These are phyloP conservation scores for Isatis lusitanica DNA, from an alignment of 441 rosid genomes.

Conservation along the genomic window DNA sequence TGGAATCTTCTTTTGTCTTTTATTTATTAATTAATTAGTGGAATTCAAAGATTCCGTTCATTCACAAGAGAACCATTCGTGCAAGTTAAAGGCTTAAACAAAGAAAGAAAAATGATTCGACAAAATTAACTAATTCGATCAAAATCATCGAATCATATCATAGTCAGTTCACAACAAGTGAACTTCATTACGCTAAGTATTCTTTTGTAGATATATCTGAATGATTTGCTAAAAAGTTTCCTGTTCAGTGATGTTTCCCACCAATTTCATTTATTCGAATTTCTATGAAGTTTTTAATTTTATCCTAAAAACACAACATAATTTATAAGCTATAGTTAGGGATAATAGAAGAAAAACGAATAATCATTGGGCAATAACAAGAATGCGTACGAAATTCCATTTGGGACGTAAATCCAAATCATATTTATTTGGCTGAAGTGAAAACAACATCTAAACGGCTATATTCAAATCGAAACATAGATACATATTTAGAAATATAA, in stretches of 20 bases:
- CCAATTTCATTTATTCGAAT: slow-evolving; percentile 20
- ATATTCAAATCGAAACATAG: background rate
- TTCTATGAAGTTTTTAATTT: slow-evolving; percentile 3
- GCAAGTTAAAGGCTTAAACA: slow-evolving; percentile 27
- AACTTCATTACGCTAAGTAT: slow-evolving; percentile 33
- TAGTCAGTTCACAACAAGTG: slow-evolving; percentile 23
- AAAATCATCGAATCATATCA: slow-evolving; percentile 29
- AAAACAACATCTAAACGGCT: slow-evolving; percentile 6
- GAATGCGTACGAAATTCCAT: slow-evolving; percentile 9
- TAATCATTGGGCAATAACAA: background rate
- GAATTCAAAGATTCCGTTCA: slow-evolving; percentile 22
- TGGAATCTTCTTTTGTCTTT: slow-evolving; percentile 31
- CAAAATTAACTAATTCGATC: slow-evolving; percentile 6
- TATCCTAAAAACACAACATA: background rate
- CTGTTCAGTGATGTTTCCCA: slow-evolving; percentile 29
- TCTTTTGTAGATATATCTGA: slow-evolving; percentile 22
- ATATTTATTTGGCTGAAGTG: slow-evolving; percentile 1
- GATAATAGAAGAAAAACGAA: background rate
- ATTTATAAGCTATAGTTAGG: background rate
- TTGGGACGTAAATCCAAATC: slow-evolving; percentile 11
- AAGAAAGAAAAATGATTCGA: background rate
- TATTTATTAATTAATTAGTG: background rate
- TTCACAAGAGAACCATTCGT: slow-evolving; percentile 29
- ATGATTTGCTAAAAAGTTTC: slow-evolving; percentile 7
- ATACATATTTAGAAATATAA: background rate